These are phyloP conservation scores for Rosa chinensis DNA, from an alignment of 306 rosid genomes.

Conservation along the genomic window DNA sequence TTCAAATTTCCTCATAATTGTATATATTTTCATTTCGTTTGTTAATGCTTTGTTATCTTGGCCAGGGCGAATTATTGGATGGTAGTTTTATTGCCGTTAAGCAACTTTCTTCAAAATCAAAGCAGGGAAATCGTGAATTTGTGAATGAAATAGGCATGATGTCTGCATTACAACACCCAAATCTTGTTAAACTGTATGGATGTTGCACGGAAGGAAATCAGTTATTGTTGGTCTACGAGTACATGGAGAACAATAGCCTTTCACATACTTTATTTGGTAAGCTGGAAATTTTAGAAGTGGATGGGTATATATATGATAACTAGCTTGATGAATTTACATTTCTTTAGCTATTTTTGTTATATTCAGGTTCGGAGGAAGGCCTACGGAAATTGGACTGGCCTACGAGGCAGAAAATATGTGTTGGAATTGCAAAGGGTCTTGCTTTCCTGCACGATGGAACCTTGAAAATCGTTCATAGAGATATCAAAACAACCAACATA, in stretches of 20 bases:
- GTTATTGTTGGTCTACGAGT: background rate
- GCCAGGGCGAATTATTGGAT: slow-evolving; percentile 18
- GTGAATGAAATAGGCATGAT: slow-evolving; percentile 32
- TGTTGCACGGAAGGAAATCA: background rate
- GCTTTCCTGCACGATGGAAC: slow-evolving; percentile 55
- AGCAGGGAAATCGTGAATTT: slow-evolving; percentile 29
- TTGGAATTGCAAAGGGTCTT: slow-evolving; percentile 62
- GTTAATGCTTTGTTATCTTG: no score
- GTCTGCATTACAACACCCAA: slow-evolving; percentile 23
- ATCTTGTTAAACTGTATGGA: slow-evolving; percentile 20
- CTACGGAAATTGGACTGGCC: slow-evolving; percentile 45
- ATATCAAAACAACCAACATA: slow-evolving; percentile 35
- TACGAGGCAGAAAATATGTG: slow-evolving; percentile 51
- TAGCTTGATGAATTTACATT: background rate
- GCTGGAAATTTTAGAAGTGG: background rate
- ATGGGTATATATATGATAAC: background rate
- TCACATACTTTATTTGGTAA: background rate
- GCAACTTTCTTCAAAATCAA: slow-evolving; percentile 28
- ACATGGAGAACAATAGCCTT: slow-evolving; percentile 6
- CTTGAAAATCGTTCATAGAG: slow-evolving; percentile 57
- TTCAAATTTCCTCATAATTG: background rate
- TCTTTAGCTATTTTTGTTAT: background rate
- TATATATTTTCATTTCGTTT: background rate
- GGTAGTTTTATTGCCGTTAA: slow-evolving; percentile 20
- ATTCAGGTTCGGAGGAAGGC: slow-evolving; percentile 10